Evolutionary conservation across 305 asterid genomes (phyloP).

Genomic region (Rubia tinctorum): DNA sequence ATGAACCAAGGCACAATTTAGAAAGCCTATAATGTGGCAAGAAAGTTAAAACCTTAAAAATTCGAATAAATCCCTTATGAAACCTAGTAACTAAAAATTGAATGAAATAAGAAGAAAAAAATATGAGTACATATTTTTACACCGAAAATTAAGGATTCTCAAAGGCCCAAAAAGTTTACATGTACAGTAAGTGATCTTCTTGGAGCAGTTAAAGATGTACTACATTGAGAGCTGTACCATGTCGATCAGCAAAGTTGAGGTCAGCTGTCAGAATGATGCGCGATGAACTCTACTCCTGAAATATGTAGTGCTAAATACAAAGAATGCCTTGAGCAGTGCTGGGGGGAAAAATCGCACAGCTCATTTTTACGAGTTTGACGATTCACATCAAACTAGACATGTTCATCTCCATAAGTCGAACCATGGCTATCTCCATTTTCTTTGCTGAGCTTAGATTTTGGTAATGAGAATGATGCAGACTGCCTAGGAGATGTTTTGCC

Average conservation of each 20-base stretch:
- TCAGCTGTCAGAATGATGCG: constrained; percentile 8
- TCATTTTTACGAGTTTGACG: not conserved
- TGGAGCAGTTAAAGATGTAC: constrained; percentile 9
- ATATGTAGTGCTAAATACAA: not conserved
- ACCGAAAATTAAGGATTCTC: not conserved
- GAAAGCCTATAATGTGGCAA: too few relatives aligned
- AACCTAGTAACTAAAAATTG: not conserved
- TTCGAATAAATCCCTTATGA: not conserved
- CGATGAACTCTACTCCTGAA: constrained; percentile 5
- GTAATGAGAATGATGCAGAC: constrained; percentile 53
- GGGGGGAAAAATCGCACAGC: constrained; percentile 10
- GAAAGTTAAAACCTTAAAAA: too few relatives aligned
- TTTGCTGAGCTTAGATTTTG: constrained; percentile 75
- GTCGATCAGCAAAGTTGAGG: constrained; percentile 1
- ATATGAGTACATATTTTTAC: not conserved
- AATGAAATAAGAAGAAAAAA: not conserved
- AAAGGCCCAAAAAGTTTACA: not conserved
- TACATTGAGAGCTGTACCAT: constrained; percentile 8
- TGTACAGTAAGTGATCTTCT: constrained; percentile 9
- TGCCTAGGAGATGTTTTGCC: constrained; percentile 39
- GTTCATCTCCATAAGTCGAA: constrained; percentile 55
- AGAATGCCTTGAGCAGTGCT: constrained; percentile 5
- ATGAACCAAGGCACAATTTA: too few relatives aligned
- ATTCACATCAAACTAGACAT: constrained; percentile 27
- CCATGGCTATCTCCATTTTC: constrained; percentile 51